phyloP scores from a whole-genome alignment of 2,329 filamentous ascomycete species.

The Fusarium incarnatum region DNA sequence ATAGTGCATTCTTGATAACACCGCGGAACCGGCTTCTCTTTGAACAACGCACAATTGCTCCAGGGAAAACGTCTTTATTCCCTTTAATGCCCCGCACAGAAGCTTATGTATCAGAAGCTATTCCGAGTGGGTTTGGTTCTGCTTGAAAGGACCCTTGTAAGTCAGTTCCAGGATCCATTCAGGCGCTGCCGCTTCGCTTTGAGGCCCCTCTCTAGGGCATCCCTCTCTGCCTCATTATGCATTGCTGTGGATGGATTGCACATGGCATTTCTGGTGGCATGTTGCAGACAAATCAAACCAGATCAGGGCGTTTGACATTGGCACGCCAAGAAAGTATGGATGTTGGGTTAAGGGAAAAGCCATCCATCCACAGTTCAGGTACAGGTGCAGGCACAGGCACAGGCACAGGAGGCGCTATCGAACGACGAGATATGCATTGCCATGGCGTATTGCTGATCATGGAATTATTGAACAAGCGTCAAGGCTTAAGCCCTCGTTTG shows the following conservation, averaged over 20 bases:
- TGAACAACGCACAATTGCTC: constrained; percentile 15
- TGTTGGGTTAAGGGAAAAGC: constrained; percentile 18
- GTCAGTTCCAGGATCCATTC: constrained; percentile 13
- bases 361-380: constrained; percentile 35
- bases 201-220: constrained; percentile 24
- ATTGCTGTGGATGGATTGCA: neutral
- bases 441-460: constrained; percentile 41
- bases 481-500: constrained; percentile 4
- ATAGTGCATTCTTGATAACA: neutral
- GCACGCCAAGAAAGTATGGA: constrained; percentile 22
- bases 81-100: constrained; percentile 21
- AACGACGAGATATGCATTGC: constrained; percentile 38
- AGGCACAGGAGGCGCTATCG: constrained; percentile 31
- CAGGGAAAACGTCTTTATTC: constrained; percentile 3
- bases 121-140: constrained; percentile 9
- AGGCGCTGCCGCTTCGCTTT: constrained; percentile 24
- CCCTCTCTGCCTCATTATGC: constrained; percentile 7
- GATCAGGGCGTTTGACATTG: constrained; percentile 17
- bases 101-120: constrained; percentile 19
- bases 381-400: constrained; percentile 30
- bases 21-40: constrained; percentile 1
- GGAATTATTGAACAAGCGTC: constrained; percentile 21
- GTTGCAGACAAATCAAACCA: constrained; percentile 32
- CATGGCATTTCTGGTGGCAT: constrained; percentile 20
- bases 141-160: constrained; percentile 21